These are phyloP conservation scores for Ophiostoma sp. DNA, from an alignment of 2,329 filamentous ascomycete genomes.

Conservation along the genomic window DNA sequence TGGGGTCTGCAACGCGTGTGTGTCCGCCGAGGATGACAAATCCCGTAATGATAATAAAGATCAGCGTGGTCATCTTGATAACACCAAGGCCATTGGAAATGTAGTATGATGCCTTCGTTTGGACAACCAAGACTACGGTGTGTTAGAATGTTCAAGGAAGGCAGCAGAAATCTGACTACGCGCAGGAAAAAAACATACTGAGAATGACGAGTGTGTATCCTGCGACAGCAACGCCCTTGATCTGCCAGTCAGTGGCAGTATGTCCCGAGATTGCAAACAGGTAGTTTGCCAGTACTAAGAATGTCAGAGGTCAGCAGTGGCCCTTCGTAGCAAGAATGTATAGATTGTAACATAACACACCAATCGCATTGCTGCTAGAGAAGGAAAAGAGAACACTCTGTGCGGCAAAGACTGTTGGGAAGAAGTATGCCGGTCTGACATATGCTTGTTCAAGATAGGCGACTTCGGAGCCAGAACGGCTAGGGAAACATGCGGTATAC, in stretches of 20 bases:
- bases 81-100: slow-evolving; percentile 50
- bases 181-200: slow-evolving; percentile 36
- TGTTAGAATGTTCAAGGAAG: neutral
- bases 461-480: slow-evolving; percentile 59
- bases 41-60: slow-evolving; percentile 53
- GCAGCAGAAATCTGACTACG: too few relatives aligned
- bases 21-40: slow-evolving; percentile 56
- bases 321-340: too few relatives aligned
- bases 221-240: slow-evolving; percentile 61
- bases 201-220: slow-evolving; percentile 55
- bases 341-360: slow-evolving; percentile 26
- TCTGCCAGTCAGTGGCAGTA: slow-evolving; percentile 53
- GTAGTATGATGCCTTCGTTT: slow-evolving; percentile 49
- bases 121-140: slow-evolving; percentile 31
- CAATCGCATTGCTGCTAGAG: slow-evolving; percentile 59
- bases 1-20: slow-evolving; percentile 44
- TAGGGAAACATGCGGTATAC: slow-evolving; percentile 59
- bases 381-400: slow-evolving; percentile 60
- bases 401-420: slow-evolving; percentile 59
- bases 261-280: slow-evolving; percentile 52
- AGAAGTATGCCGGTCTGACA: slow-evolving; percentile 57
- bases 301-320: neutral
- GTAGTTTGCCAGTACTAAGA: slow-evolving; percentile 55
- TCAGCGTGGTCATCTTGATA: slow-evolving; percentile 53
- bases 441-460: slow-evolving; percentile 65